phyloP scores from a whole-genome alignment of 2,329 filamentous ascomycete species.

The Nothomitra cinnamomea region DNA sequence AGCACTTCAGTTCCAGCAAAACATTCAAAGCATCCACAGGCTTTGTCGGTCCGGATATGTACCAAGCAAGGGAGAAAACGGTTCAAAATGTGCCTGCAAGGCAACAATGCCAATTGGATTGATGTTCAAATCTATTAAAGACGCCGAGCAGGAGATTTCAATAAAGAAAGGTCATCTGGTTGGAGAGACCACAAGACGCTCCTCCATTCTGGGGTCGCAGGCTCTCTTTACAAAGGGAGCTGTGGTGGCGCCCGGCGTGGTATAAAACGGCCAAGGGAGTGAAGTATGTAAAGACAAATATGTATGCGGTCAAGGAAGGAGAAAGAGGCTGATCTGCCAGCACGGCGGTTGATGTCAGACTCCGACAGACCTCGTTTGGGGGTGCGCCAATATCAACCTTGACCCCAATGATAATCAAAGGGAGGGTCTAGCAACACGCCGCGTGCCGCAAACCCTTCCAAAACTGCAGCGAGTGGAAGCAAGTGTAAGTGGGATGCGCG shows the following conservation, averaged over 20 bases:
- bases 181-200: not conserved
- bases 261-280: constrained; percentile 1
- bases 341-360: constrained; percentile 8
- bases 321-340: constrained; percentile 6
- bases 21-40: not conserved
- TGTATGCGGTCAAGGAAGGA: constrained; percentile 2
- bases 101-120: constrained; percentile 3
- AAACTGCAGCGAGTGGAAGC: not conserved
- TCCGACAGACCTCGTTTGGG: constrained; percentile 3
- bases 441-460: constrained; percentile 5
- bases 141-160: not conserved
- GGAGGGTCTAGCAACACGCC: constrained; percentile 4
- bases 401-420: constrained; percentile 3
- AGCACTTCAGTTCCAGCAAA: too few relatives aligned
- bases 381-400: not conserved
- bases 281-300: constrained; percentile 5
- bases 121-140: constrained; percentile 1
- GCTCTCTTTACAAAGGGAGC: not conserved
- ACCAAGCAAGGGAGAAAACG: not conserved
- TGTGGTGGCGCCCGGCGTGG: not conserved
- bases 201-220: not conserved
- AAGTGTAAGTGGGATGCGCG: not conserved
- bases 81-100: not conserved
- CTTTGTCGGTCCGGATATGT: not conserved
- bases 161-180: not conserved